Evolutionary conservation across 495 filamentous ascomycete species (phyloP).

Genomic region (Daldinia vernicosa): DNA sequence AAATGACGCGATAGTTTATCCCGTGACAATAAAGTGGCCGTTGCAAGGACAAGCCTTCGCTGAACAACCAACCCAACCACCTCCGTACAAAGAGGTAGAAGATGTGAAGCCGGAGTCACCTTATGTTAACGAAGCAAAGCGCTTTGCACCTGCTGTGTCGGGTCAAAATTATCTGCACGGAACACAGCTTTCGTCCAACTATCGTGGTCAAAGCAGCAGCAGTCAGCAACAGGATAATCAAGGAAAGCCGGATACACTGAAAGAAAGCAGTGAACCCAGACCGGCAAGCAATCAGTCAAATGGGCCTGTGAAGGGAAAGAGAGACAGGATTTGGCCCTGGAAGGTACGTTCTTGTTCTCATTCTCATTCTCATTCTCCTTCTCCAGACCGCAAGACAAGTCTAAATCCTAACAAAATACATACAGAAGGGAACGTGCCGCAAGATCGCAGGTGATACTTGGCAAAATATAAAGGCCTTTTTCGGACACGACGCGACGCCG

Average conservation of each 20-base stretch:
- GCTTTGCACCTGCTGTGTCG: neutral
- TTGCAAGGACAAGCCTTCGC: neutral
- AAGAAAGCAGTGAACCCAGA: neutral
- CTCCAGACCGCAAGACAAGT: neutral
- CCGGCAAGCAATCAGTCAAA: neutral
- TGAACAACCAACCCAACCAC: neutral
- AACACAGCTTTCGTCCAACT: neutral
- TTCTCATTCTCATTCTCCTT: neutral
- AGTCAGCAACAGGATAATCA: neutral
- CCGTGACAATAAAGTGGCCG: neutral
- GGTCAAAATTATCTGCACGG: neutral
- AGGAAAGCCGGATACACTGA: neutral
- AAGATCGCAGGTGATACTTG: constrained; percentile 1
- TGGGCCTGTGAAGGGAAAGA: neutral
- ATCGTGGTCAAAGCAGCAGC: neutral
- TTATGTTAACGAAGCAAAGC: neutral
- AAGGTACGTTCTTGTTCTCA: constrained; percentile 1
- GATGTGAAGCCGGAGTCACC: neutral
- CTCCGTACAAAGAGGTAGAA: neutral
- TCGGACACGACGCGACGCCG: neutral
- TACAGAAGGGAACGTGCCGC: neutral
- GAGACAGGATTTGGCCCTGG: neutral
- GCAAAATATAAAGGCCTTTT: constrained; percentile 12
- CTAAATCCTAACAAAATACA: neutral
- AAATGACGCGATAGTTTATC: neutral